Conservation (phyloP, 495 filamentous ascomycete species). For the Neurospora sp. region DNA sequence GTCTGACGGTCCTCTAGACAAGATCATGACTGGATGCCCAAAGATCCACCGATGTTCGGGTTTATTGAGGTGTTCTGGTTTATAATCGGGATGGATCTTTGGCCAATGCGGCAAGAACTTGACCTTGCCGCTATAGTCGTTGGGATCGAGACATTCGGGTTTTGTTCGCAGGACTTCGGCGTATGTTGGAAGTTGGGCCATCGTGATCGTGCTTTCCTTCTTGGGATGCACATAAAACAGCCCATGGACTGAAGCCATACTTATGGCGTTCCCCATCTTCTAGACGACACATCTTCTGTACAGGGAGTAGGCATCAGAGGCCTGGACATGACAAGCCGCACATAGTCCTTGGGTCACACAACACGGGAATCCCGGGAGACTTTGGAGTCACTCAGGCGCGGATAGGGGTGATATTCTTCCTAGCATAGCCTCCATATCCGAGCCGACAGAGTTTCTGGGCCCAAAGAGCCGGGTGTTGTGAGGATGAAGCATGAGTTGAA, state of each 20-base stretch:
- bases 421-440: too few relatives aligned
- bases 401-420: too few relatives aligned
- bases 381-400: too few relatives aligned
- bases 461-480: background rate
- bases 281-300: too few relatives aligned
- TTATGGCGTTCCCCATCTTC: too few relatives aligned
- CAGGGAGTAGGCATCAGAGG: too few relatives aligned
- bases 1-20: background rate
- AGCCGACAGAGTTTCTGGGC: background rate
- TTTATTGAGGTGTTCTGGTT: background rate
- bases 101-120: background rate
- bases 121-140: background rate
- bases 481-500: background rate
- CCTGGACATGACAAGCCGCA: too few relatives aligned
- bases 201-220: background rate
- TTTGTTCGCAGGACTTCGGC: background rate
- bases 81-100: background rate
- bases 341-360: too few relatives aligned
- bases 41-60: background rate
- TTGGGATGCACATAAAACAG: background rate
- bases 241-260: too few relatives aligned
- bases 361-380: too few relatives aligned
- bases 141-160: background rate
- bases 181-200: background rate
- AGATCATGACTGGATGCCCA: background rate